These are phyloP conservation scores for Amanita thiersii DNA, from an alignment of 768 basidiomycete species.

Conservation along the genomic window DNA sequence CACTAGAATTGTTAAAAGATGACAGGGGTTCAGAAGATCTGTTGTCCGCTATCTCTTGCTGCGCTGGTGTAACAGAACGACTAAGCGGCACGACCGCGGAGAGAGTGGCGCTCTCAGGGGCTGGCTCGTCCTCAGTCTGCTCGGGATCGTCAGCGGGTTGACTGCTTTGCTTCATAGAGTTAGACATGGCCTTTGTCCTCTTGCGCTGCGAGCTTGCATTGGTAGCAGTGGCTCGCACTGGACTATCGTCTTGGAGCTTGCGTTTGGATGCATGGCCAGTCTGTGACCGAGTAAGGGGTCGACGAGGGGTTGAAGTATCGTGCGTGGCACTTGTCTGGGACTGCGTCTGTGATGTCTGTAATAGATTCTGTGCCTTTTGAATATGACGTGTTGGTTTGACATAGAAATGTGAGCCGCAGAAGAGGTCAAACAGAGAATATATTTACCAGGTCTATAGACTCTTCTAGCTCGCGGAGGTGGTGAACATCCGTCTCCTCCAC, in stretches of 20 bases:
- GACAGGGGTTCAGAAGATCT: conserved; percentile 10
- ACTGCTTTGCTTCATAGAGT: conserved; percentile 1
- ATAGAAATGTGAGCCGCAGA: not conserved
- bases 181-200: conserved; percentile 3
- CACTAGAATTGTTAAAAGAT: conserved; percentile 7
- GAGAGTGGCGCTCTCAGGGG: conserved; percentile 3
- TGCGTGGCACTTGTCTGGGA: conserved; percentile 2
- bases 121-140: conserved; percentile 6
- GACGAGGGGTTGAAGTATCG: conserved; percentile 11
- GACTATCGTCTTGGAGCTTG: conserved; percentile 15
- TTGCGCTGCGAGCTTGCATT: not conserved
- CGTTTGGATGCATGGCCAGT: conserved; percentile 23
- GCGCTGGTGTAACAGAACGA: not conserved
- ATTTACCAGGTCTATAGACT: not conserved
- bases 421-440: conserved; percentile 1
- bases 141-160: conserved; percentile 7
- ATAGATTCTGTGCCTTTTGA: conserved; percentile 2
- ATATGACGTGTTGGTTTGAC: not conserved
- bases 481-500: conserved; percentile 12
- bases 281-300: conserved; percentile 29
- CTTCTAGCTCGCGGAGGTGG: conserved; percentile 4
- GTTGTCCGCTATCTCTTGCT: conserved; percentile 2
- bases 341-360: conserved; percentile 4
- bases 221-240: not conserved
- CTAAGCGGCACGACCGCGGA: not conserved